phyloP scores from a whole-genome alignment of 2,329 filamentous ascomycete species.

The Diplocarpon mali region DNA sequence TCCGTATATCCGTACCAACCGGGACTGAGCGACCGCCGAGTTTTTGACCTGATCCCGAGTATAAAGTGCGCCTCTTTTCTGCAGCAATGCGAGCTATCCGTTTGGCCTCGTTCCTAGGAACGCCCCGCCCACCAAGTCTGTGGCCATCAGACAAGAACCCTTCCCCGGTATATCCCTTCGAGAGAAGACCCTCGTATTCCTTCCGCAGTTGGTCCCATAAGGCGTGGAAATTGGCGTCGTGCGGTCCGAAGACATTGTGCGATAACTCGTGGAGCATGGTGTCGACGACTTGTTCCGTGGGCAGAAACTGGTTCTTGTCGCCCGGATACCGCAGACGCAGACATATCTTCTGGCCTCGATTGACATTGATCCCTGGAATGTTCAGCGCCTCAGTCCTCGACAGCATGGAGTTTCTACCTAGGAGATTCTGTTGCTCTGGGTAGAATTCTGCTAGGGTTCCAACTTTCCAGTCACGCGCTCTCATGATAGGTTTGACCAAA shows the following conservation, averaged over 20 bases:
- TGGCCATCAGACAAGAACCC: conserved; percentile 71
- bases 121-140: conserved; percentile 54
- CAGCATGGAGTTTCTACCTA: conserved; percentile 40
- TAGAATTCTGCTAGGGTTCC: conserved; percentile 75
- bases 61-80: conserved; percentile 52
- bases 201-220: conserved; percentile 85
- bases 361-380: conserved; percentile 60
- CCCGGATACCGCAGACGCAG: conserved; percentile 68
- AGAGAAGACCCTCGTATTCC: conserved; percentile 64
- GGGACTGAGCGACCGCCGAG: conserved; percentile 52
- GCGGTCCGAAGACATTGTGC: conserved; percentile 78
- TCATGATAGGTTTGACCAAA: conserved; percentile 90
- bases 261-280: conserved; percentile 91
- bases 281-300: conserved; percentile 70
- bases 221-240: conserved; percentile 71
- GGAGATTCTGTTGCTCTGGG: conserved; percentile 59
- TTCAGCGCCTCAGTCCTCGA: not conserved
- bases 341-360: conserved; percentile 67
- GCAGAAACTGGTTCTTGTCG: conserved; percentile 67
- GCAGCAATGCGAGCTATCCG: conserved; percentile 63
- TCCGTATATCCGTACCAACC: conserved; percentile 58
- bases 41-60: conserved; percentile 54
- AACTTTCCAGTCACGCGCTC: conserved; percentile 72
- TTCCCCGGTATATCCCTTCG: conserved; percentile 84
- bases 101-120: conserved; percentile 63